Conservation (phyloP, 169 alveolate genomes). For the Plasmodium yoelii region DNA sequence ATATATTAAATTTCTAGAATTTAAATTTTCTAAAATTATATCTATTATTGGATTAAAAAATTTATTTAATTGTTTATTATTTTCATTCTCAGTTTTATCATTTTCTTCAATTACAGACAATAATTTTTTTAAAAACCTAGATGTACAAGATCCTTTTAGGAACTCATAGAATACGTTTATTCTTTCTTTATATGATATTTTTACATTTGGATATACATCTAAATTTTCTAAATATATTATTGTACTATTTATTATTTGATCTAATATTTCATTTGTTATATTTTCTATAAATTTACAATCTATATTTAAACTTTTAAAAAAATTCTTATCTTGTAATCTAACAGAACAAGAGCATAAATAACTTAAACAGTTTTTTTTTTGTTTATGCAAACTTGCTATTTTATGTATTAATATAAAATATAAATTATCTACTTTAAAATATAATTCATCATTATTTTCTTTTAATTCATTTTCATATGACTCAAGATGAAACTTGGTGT, state of each 20-base stretch:
- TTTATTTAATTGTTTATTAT: slow-evolving; percentile 30
- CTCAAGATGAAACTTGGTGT: slow-evolving; percentile 23
- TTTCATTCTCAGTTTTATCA: slow-evolving; percentile 52
- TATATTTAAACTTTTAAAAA: slow-evolving; percentile 25
- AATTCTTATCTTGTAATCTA: slow-evolving; percentile 18
- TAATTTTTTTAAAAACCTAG: slow-evolving; percentile 46
- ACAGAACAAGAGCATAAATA: slow-evolving; percentile 57
- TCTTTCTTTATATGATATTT: slow-evolving; percentile 32
- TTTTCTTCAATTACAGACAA: slow-evolving; percentile 42
- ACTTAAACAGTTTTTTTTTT: slow-evolving; percentile 58
- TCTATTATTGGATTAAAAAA: slow-evolving; percentile 53
- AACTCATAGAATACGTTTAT: slow-evolving; percentile 38
- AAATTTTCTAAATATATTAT: slow-evolving; percentile 52
- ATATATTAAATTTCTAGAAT: slow-evolving; percentile 37
- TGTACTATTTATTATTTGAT: slow-evolving; percentile 39
- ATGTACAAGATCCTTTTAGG: slow-evolving; percentile 57
- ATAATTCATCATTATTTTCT: slow-evolving; percentile 39
- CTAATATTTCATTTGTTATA: slow-evolving; percentile 34
- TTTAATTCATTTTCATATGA: slow-evolving; percentile 64
- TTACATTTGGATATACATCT: slow-evolving; percentile 64
- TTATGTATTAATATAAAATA: slow-evolving; percentile 66
- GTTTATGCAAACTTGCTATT: slow-evolving; percentile 46
- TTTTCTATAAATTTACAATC: slow-evolving; percentile 16
- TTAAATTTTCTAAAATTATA: slow-evolving; percentile 39
- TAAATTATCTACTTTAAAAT: slow-evolving; percentile 24